These are phyloP conservation scores for Thalassiosira livingstoniorum DNA, from an alignment of 352 stramenopile genomes.

Conservation along the genomic window DNA sequence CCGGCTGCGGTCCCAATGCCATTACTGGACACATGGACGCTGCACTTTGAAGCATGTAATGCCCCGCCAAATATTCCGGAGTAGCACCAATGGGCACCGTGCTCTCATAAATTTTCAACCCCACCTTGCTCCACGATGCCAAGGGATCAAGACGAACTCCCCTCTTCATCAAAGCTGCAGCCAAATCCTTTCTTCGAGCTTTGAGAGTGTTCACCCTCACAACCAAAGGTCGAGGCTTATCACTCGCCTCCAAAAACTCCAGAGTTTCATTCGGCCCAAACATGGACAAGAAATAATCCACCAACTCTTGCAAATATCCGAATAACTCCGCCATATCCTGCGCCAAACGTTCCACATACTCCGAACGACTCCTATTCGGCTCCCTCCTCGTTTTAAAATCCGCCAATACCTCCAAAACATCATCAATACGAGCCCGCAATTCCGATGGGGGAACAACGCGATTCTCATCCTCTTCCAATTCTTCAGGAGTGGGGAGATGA, in stretches of 20 bases:
- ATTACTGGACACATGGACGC: constrained; percentile 99
- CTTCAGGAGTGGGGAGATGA: constrained; percentile 79
- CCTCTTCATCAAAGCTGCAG: constrained; percentile 97
- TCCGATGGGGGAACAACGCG: constrained; percentile 85
- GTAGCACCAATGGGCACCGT: constrained; percentile 98
- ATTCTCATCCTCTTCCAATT: constrained; percentile 83
- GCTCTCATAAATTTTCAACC: constrained; percentile 98
- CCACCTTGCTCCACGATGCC: constrained; percentile 98
- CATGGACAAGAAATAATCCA: constrained; percentile 97
- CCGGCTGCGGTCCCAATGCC: constrained; percentile 95
- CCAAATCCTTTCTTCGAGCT: constrained; percentile 96
- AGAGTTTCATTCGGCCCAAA: constrained; percentile 97
- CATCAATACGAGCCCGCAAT: constrained; percentile 77
- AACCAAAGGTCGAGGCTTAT: constrained; percentile 96
- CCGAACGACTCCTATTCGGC: constrained; percentile 90
- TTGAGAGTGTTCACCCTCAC: constrained; percentile 99
- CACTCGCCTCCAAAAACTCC: constrained; percentile 99
- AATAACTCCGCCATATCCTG: constrained; percentile 96
- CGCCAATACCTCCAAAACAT: constrained; percentile 88
- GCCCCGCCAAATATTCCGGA: constrained; percentile 98
- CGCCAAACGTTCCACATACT: constrained; percentile 93
- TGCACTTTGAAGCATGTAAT: constrained; percentile 99
- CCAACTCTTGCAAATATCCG: constrained; percentile 97
- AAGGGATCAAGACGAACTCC: constrained; percentile 98
- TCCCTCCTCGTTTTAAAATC: constrained; percentile 96